A percentile compares a stretch with the other conserved stretches of the same genome.
Conservation (phyloP, 441 rosid species). For the Rhodomyrtus psidioides region DNA sequence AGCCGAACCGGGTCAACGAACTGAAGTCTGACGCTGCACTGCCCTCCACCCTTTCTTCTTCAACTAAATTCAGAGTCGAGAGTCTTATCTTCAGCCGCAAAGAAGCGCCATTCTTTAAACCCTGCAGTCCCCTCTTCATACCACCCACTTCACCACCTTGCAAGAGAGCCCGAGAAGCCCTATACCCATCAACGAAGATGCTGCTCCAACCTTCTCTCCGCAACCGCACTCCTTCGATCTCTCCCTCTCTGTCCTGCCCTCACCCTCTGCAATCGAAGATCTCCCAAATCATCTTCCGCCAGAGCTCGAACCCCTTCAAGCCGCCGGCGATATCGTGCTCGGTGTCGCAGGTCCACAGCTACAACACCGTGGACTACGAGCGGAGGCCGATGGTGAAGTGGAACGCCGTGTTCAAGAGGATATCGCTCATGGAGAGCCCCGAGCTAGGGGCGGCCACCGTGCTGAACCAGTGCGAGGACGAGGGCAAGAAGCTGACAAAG, state of each 20-base stretch:
- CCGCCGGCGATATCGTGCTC: conserved; percentile 33
- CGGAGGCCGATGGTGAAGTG: conserved; percentile 72
- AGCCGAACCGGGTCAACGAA: background rate
- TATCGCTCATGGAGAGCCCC: conserved; percentile 75
- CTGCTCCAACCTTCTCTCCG: conserved; percentile 34
- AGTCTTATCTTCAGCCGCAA: background rate
- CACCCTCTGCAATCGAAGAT: conserved; percentile 6
- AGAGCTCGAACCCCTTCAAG: background rate
- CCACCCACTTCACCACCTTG: background rate
- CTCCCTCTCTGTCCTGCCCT: conserved; percentile 31
- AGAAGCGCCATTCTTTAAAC: background rate
- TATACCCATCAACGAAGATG: conserved; percentile 13
- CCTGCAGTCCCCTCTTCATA: background rate
- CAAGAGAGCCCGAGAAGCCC: background rate
- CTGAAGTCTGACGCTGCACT: background rate
- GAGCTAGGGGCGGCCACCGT: conserved; percentile 61
- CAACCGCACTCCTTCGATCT: conserved; percentile 10
- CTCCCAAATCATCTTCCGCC: background rate
- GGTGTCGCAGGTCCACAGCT: conserved; percentile 59
- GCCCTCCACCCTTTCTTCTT: background rate
- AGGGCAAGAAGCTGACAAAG: conserved; percentile 62
- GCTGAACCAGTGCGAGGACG: conserved; percentile 62
- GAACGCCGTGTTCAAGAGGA: conserved; percentile 62
- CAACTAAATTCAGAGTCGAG: background rate
- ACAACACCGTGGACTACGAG: conserved; percentile 78